phyloP scores from a whole-genome alignment of 2,329 filamentous ascomycete genomes.

The Botrytis galanthina region DNA sequence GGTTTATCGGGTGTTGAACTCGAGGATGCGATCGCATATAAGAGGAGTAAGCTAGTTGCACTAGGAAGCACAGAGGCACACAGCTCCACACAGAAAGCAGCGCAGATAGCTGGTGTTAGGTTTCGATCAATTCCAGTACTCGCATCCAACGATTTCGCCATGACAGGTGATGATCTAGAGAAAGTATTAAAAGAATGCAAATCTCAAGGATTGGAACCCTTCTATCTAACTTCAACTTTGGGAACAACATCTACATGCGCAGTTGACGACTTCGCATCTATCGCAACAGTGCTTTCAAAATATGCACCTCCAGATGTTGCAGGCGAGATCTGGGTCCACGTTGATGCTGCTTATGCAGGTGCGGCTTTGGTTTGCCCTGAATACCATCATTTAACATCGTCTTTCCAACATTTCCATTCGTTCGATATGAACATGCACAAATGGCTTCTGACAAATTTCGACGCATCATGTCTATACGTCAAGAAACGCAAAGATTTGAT shows the following conservation, averaged over 20 bases:
- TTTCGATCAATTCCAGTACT: constrained; percentile 67
- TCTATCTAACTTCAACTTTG: constrained; percentile 79
- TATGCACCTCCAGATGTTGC: constrained; percentile 41
- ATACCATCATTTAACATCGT: constrained; percentile 64
- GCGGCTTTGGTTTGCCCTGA: constrained; percentile 80
- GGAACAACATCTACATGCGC: constrained; percentile 89
- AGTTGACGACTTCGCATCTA: constrained; percentile 68
- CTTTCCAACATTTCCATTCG: constrained; percentile 71
- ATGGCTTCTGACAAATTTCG: constrained; percentile 94
- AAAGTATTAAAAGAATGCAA: constrained; percentile 63
- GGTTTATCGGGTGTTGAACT: constrained; percentile 53
- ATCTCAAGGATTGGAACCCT: constrained; percentile 72
- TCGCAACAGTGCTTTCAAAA: constrained; percentile 38
- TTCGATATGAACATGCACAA: constrained; percentile 98
- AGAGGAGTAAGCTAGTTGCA: constrained; percentile 72
- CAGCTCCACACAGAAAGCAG: constrained; percentile 82
- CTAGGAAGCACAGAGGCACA: constrained; percentile 78
- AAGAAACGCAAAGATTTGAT: constrained; percentile 74
- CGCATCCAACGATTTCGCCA: constrained; percentile 62
- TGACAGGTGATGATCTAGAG: constrained; percentile 64
- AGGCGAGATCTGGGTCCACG: constrained; percentile 78
- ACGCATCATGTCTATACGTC: constrained; percentile 78
- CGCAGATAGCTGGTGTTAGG: constrained; percentile 80
- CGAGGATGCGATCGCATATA: constrained; percentile 66
- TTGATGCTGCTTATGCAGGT: constrained; percentile 91